Conservation (phyloP, 805 yeast genomes). For the Saccharomycopsis amapae region DNA sequence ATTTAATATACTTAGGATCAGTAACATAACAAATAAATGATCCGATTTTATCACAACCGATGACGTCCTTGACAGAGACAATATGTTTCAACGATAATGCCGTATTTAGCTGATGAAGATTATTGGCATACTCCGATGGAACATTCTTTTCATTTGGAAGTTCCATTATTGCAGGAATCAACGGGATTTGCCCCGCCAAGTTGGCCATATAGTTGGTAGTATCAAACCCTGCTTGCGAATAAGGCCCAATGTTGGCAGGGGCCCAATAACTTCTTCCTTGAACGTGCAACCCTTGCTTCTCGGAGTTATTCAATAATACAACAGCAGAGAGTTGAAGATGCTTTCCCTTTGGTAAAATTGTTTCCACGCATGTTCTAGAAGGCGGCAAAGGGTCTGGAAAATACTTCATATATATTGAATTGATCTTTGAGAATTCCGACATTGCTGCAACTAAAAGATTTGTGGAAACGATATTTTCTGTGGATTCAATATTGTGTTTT, state of each 20-base stretch:
- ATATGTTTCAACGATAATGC: constrained; percentile 70
- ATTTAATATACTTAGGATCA: constrained; percentile 24
- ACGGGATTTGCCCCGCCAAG: constrained; percentile 88
- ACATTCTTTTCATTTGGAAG: constrained; percentile 25
- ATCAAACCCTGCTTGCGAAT: constrained; percentile 73
- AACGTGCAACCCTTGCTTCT: constrained; percentile 64
- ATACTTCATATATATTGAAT: constrained; percentile 47
- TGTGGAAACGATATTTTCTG: constrained; percentile 3
- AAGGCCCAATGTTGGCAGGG: constrained; percentile 96
- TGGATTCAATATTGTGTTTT: constrained; percentile 24
- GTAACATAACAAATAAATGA: constrained; percentile 52
- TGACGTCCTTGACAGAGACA: constrained; percentile 49
- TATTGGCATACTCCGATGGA: constrained; percentile 4
- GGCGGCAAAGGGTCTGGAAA: constrained; percentile 73
- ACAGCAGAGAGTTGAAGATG: constrained; percentile 56
- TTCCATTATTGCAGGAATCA: constrained; percentile 66
- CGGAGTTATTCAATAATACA: constrained; percentile 24
- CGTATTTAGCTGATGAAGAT: constrained; percentile 30
- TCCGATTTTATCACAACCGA: constrained; percentile 39
- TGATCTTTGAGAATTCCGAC: constrained; percentile 55
- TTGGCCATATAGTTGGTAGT: constrained; percentile 42
- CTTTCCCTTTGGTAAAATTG: constrained; percentile 35
- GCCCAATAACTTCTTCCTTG: constrained; percentile 97
- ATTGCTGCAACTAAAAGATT: constrained; percentile 58
- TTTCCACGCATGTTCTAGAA: constrained; percentile 76